A percentile compares a stretch with the other conserved stretches of the same genome.
These are phyloP conservation scores for Puccinia hordei DNA, from an alignment of 1,284 basidiomycete genomes.

Conservation along the genomic window DNA sequence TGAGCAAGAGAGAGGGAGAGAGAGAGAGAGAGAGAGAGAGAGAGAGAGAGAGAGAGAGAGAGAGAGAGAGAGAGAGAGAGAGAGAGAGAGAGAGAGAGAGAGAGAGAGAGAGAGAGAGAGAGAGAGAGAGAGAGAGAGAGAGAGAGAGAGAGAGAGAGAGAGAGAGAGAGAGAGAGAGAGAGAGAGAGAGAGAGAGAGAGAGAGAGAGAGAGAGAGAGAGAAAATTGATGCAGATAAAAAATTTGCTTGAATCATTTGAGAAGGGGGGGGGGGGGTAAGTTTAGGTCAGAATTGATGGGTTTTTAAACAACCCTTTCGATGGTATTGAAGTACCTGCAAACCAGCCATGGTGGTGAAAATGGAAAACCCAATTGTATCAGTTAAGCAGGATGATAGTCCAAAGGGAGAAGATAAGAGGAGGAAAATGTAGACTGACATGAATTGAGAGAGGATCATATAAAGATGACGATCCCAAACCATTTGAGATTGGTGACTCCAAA, in stretches of 20 bases:
- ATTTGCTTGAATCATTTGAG: not conserved
- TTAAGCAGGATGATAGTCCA: not conserved
- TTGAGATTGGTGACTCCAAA: slow-evolving; percentile 75
- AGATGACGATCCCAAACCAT: slow-evolving; percentile 87
- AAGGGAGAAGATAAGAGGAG: not conserved
- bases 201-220: not conserved
- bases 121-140: not conserved
- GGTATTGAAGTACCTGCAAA: slow-evolving; percentile 36
- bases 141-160: not conserved
- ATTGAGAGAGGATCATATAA: slow-evolving; percentile 78
- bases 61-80: not conserved
- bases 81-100: not conserved
- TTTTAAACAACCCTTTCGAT: slow-evolving; percentile 25
- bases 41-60: not conserved
- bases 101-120: not conserved
- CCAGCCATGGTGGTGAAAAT: not conserved
- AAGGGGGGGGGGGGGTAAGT: not conserved
- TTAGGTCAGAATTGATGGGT: not conserved
- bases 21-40: not conserved
- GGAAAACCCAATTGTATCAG: not conserved
- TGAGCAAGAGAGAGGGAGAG: not conserved
- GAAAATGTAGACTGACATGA: slow-evolving; percentile 73
- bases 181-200: not conserved
- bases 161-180: not conserved
- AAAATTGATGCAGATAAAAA: not conserved